Evolutionary conservation across 352 stramenopile species (phyloP), one percentile per base, ranked within the genome.

Genomic region (Phytophthora cajani): DNA sequence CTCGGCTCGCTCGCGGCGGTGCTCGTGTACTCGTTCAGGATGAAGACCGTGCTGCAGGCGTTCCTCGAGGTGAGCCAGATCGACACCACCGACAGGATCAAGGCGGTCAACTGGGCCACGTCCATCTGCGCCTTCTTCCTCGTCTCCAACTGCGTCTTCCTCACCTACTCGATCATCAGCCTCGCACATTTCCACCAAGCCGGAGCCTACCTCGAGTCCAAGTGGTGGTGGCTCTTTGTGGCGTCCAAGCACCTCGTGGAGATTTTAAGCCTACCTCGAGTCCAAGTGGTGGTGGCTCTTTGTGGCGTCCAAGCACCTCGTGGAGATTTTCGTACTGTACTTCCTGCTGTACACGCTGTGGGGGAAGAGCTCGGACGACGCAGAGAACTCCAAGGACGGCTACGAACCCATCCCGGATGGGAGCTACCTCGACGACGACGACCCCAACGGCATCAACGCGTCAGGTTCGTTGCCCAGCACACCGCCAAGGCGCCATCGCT

Each of bases 51-150:
- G 54, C 78, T 99, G 9, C 95, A 93, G 56, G 98, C 97, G 2
- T 90, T 99, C 49, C 87, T 98, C 5, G 95, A 97, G 44, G 97
- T 99, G 21, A 99, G 98, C 64, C 95, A 99, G 77, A 97, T 99
- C 49, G 96, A 97, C 40, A 99, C 96, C 14, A 98, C 98, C n/a
- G 93, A 91, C 64, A 92, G 98, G 65, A 97, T 99, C 40, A 96
- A 95, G 65, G 89, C 95, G 4, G 98, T 99, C 53, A 93, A 98
- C 36, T 98, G 93, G 87, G 98, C 98, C 46, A 98, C 96, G 16
- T 88, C 95, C 4, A 98, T 97, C 54, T 97, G 95, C 44, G 97
- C 97, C 33, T 81, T 98, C 54, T 99, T 99, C 75, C 97, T 99
- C 69, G 74, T 98, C n/a, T 89, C 94, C 9, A 94, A 98, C 56